Evolutionary conservation across 192 early-diverging fungal species (phyloP).

Genomic region (Gryganskiella cystojenkinii): DNA sequence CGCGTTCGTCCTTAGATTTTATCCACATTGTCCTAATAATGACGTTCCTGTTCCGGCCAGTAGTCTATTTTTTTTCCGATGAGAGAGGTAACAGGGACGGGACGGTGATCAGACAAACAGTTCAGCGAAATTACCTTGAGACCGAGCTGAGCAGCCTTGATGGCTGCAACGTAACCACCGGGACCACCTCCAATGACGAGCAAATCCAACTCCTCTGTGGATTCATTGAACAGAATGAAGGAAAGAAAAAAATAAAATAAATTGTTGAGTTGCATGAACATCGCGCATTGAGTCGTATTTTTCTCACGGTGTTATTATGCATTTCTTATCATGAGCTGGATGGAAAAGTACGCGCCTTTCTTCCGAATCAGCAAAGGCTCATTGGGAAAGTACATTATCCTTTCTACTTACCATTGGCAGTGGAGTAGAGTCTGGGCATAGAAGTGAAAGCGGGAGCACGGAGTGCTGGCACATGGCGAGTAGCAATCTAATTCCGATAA

Average conservation of each 20-base stretch:
- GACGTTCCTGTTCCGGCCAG: neutral
- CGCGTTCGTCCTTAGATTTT: too few relatives aligned
- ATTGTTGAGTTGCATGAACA: too few relatives aligned
- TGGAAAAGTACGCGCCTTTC: neutral
- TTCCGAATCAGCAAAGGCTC: neutral
- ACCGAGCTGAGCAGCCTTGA: conserved; percentile 98
- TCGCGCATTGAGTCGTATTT: conserved; percentile 5
- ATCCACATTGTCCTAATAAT: neutral
- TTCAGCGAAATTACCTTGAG: conserved; percentile 97
- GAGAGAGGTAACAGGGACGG: too few relatives aligned
- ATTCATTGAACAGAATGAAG: neutral
- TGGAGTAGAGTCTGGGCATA: conserved; percentile 53
- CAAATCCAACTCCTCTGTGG: conserved; percentile 74
- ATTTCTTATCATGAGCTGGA: too few relatives aligned
- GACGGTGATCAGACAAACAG: too few relatives aligned
- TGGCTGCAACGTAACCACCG: conserved; percentile 98
- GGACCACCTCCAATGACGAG: conserved; percentile 96
- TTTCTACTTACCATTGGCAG: conserved; percentile 35
- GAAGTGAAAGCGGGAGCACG: conserved; percentile 48
- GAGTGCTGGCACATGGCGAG: conserved; percentile 40
- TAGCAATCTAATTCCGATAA: conserved; percentile 30
- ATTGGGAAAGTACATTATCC: too few relatives aligned
- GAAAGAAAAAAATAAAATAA: conserved; percentile 1
- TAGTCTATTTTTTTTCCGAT: neutral
- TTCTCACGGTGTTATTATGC: conserved; percentile 34